Conservation (phyloP, 2,329 filamentous ascomycete genomes). For the Colletotrichum plurivorum region DNA sequence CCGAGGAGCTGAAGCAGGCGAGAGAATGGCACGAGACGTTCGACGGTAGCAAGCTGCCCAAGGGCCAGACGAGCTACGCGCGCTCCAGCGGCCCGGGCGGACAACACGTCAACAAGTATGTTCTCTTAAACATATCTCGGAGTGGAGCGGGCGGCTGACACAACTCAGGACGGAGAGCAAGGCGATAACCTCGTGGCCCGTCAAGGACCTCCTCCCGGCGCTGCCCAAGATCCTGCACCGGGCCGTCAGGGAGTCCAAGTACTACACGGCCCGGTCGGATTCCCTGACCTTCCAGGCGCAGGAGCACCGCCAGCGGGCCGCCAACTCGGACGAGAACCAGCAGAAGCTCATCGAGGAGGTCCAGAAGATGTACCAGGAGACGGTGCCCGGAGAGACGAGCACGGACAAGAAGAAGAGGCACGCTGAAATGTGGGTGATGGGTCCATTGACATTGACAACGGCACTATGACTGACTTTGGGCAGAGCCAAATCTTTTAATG, state of each 20-base stretch:
- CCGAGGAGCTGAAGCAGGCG: conserved; percentile 64
- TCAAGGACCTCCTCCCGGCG: conserved; percentile 60
- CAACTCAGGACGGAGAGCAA: conserved; percentile 70
- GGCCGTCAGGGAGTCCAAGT: conserved; percentile 65
- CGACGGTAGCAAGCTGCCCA: conserved; percentile 59
- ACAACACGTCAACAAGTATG: conserved; percentile 75
- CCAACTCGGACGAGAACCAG: conserved; percentile 68
- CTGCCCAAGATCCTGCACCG: conserved; percentile 64
- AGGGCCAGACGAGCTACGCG: conserved; percentile 67
- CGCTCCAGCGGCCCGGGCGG: conserved; percentile 74
- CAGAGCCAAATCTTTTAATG: conserved; percentile 63
- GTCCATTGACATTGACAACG: conserved; percentile 31
- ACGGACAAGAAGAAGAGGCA: conserved; percentile 64
- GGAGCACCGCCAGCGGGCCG: conserved; percentile 64
- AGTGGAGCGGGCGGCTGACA: not conserved
- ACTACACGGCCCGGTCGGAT: conserved; percentile 67
- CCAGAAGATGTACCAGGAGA: conserved; percentile 60
- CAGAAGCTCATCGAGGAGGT: conserved; percentile 65
- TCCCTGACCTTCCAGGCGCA: conserved; percentile 70
- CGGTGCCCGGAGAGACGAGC: conserved; percentile 63
- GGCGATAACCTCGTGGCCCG: conserved; percentile 67
- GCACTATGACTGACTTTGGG: not conserved
- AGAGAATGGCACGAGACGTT: conserved; percentile 66
- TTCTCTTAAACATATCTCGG: conserved; percentile 6
- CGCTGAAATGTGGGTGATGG: conserved; percentile 59